phyloP scores from a whole-genome alignment of 1,284 basidiomycete genomes.

The Marasmius tenuissimus region DNA sequence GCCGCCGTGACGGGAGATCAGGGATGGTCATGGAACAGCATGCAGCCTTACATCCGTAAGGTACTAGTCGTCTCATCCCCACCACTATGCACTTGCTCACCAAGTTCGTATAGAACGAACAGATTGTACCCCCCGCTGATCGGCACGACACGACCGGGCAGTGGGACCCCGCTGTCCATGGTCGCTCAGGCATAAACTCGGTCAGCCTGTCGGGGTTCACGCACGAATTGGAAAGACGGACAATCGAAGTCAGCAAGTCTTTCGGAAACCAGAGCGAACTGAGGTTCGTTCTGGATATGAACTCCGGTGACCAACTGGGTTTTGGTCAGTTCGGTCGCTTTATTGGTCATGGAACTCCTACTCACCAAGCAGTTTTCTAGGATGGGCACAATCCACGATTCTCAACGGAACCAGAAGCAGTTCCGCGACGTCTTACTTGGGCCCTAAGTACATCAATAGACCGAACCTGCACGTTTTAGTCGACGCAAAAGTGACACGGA shows the following conservation, averaged over 20 bases:
- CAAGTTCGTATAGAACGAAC: constrained; percentile 13
- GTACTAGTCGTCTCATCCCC: constrained; percentile 8
- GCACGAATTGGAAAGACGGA: constrained; percentile 19
- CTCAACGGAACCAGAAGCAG: constrained; percentile 22
- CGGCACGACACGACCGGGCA: constrained; percentile 22
- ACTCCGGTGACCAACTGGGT: constrained; percentile 29
- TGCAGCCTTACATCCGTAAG: constrained; percentile 33
- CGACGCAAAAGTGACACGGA: constrained; percentile 17
- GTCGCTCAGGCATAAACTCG: constrained; percentile 20
- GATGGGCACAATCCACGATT: constrained; percentile 24
- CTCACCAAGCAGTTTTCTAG: neutral
- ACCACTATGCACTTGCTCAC: neutral
- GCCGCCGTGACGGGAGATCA: constrained; percentile 35
- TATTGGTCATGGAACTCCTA: neutral
- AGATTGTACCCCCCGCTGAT: constrained; percentile 18
- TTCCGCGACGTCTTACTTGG: constrained; percentile 27
- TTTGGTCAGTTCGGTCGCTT: constrained; percentile 20
- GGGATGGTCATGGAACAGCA: constrained; percentile 38
- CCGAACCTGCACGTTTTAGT: constrained; percentile 20
- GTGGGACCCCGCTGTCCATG: constrained; percentile 23
- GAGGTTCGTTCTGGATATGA: constrained; percentile 26
- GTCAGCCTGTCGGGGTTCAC: constrained; percentile 25
- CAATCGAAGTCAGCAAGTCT: constrained; percentile 21
- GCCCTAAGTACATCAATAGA: constrained; percentile 30
- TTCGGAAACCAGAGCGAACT: constrained; percentile 15